Evolutionary conservation across 2,329 filamentous ascomycete species (phyloP).

Genomic region (Colletotrichum spinosum): DNA sequence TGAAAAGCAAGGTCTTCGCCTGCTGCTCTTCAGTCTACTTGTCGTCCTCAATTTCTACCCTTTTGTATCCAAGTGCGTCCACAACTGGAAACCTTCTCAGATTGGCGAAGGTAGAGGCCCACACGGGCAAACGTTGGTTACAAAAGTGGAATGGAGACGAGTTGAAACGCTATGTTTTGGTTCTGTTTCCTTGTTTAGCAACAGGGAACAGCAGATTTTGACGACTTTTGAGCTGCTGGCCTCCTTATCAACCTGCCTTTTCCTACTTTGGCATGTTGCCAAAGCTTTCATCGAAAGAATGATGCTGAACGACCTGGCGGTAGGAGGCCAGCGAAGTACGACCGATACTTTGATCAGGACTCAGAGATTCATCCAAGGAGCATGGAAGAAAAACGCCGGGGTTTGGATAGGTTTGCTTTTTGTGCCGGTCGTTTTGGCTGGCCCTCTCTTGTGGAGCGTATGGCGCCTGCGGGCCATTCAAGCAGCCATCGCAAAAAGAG

Average conservation of each 20-base stretch:
- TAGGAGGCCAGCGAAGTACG: not conserved
- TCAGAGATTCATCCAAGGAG: not conserved
- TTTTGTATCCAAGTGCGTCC: slow-evolving; percentile 42
- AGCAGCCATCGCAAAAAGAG: not conserved
- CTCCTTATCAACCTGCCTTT: slow-evolving; percentile 11
- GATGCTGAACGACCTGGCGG: not conserved
- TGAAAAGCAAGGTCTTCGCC: not conserved
- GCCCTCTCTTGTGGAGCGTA: slow-evolving; percentile 5
- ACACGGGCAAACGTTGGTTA: not conserved
- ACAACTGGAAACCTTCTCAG: slow-evolving; percentile 34
- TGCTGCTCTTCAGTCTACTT: slow-evolving; percentile 6
- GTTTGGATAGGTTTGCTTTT: not conserved
- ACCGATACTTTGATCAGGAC: not conserved
- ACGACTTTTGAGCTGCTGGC: slow-evolving; percentile 1
- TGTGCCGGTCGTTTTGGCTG: not conserved
- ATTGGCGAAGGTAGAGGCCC: slow-evolving; percentile 33
- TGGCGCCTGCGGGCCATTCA: slow-evolving; percentile 13
- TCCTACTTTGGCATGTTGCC: slow-evolving; percentile 9
- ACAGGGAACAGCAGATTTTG: not conserved
- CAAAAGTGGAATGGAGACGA: not conserved
- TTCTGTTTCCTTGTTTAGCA: not conserved
- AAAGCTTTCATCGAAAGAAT: not conserved
- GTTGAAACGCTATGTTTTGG: slow-evolving; percentile 1
- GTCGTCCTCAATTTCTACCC: slow-evolving; percentile 41
- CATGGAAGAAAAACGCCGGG: not conserved